Percentiles rank a stretch among this genome's conserved stretches.
These are phyloP conservation scores for Tuber umbilicatum DNA, from an alignment of 495 filamentous ascomycete species.

Conservation along the genomic window DNA sequence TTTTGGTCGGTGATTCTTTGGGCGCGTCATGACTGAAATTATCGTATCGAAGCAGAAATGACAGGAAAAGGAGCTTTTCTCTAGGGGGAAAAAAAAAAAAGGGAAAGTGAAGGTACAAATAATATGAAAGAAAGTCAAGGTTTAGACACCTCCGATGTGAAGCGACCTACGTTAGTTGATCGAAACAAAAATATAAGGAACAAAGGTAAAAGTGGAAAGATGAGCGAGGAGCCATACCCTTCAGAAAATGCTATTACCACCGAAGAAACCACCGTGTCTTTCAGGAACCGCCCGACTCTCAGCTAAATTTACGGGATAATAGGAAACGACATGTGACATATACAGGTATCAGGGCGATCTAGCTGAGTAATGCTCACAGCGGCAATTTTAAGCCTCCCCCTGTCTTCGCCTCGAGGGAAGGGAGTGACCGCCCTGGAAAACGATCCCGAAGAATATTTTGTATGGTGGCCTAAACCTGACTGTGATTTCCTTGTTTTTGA, in stretches of 20 bases:
- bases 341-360: not conserved
- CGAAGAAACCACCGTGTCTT: slow-evolving; percentile 6
- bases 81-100: not conserved
- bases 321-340: not conserved
- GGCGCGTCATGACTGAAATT: slow-evolving; percentile 6
- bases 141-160: not conserved
- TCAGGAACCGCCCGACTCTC: not conserved
- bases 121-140: not conserved
- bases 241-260: not conserved
- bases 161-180: not conserved
- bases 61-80: not conserved
- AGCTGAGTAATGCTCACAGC: not conserved
- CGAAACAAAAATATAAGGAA: not conserved
- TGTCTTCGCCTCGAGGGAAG: not conserved
- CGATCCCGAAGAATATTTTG: not conserved
- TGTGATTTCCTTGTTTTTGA: not conserved
- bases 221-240: not conserved
- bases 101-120: not conserved
- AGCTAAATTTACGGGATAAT: not conserved
- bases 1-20: slow-evolving; percentile 8
- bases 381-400: not conserved
- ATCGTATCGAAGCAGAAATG: not conserved
- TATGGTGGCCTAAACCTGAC: not conserved
- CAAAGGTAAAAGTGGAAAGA: not conserved
- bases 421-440: not conserved